phyloP scores from a whole-genome alignment of 108 stramenopile species.

The Fragilaria radians region DNA sequence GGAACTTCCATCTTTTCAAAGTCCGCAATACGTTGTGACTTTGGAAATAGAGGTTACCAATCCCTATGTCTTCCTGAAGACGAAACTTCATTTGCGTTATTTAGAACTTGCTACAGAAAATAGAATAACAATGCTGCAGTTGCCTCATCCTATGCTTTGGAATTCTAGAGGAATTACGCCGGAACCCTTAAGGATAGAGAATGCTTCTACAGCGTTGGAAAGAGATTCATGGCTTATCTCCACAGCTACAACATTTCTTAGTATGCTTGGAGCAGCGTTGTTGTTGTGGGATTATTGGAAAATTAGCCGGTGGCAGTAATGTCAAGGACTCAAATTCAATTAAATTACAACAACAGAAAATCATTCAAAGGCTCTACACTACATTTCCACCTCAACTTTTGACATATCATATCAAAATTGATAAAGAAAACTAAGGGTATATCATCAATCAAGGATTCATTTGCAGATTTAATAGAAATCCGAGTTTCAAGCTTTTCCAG shows the following conservation, averaged over 20 bases:
- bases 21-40: neutral
- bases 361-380: too few species aligned
- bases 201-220: neutral
- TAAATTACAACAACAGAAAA: too few species aligned
- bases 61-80: neutral
- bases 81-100: neutral
- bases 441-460: too few species aligned
- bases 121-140: neutral
- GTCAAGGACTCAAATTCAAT: too few species aligned
- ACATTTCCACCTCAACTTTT: too few species aligned
- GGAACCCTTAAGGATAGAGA: neutral
- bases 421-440: too few species aligned
- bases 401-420: too few species aligned
- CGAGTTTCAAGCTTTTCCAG: too few species aligned
- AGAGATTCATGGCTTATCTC: neutral
- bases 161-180: neutral
- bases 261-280: neutral
- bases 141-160: neutral
- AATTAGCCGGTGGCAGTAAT: too few species aligned
- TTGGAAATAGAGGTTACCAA: neutral
- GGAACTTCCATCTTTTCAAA: neutral
- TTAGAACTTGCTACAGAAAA: neutral
- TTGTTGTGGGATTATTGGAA: neutral
- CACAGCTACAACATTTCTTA: neutral
- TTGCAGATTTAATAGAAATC: too few species aligned